A percentile compares a stretch with the other conserved stretches of the same genome.
Conservation (phyloP, 371 early-diverging fungal species). For the Circinella minor region DNA sequence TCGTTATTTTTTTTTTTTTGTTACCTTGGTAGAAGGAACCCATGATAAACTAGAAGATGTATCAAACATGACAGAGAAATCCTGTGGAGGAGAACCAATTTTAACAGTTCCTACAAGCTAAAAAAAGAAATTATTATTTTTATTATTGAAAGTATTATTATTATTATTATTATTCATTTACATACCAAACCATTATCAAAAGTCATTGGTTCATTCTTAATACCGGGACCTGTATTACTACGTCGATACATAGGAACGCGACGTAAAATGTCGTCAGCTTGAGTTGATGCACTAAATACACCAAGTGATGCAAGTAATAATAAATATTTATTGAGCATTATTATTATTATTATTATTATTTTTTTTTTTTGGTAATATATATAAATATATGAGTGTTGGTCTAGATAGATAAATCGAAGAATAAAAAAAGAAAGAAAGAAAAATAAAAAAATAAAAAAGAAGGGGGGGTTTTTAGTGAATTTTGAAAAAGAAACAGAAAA, state of each 20-base stretch:
- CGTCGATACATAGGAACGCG: slow-evolving; percentile 25
- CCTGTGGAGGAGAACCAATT: slow-evolving; percentile 48
- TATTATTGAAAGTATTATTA: not conserved
- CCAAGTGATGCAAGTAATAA: slow-evolving; percentile 18
- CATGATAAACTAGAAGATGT: slow-evolving; percentile 47
- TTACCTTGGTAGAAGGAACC: slow-evolving; percentile 49
- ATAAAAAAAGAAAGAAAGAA: slow-evolving; percentile 9
- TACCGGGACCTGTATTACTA: slow-evolving; percentile 9
- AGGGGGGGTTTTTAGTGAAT: not conserved
- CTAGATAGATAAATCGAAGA: no score
- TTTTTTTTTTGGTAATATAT: not conserved
- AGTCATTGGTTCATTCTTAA: slow-evolving; percentile 38
- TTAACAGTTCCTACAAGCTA: slow-evolving; percentile 26
- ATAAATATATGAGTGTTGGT: slow-evolving; percentile 14
- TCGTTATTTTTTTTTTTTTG: no score
- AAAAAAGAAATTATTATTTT: not conserved
- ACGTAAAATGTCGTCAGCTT: slow-evolving; percentile 7
- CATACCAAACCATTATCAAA: slow-evolving; percentile 49
- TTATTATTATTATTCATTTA: not conserved
- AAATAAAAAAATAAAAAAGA: not conserved
- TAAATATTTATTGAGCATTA: slow-evolving; percentile 14
- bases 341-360: no score
- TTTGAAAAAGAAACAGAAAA: not conserved
- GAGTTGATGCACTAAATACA: not conserved
- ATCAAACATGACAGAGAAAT: slow-evolving; percentile 46